Percentiles rank a stretch among this genome's conserved stretches.
phyloP scores from a whole-genome alignment of 805 yeast species.

The Metschnikowia lachancei region DNA sequence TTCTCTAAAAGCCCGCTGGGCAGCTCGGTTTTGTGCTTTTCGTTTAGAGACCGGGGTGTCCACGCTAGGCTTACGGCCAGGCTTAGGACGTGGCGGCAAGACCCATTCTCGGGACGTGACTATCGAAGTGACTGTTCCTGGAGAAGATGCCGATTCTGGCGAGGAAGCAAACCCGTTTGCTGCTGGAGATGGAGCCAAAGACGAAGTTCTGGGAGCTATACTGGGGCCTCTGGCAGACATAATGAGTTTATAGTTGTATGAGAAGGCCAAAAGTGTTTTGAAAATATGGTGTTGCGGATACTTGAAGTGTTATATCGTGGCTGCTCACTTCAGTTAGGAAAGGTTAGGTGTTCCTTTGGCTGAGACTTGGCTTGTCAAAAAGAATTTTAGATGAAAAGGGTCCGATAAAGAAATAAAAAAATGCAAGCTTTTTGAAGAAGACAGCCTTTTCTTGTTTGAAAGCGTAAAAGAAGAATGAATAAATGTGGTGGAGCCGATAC shows the following conservation, averaged over 20 bases:
- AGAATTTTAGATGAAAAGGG: background rate
- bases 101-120: conserved; percentile 60
- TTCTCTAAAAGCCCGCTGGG: conserved; percentile 87
- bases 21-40: conserved; percentile 91
- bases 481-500: background rate
- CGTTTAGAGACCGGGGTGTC: conserved; percentile 84
- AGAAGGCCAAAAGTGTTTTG: no score
- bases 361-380: background rate
- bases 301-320: no score
- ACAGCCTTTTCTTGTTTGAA: background rate
- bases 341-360: background rate
- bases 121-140: conserved; percentile 41
- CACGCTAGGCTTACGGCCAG: conserved; percentile 58
- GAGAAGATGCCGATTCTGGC: conserved; percentile 19
- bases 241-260: background rate
- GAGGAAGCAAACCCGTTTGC: conserved; percentile 16
- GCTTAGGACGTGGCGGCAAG: conserved; percentile 60
- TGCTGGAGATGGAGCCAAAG: conserved; percentile 19
- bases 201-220: conserved; percentile 21
- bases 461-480: background rate
- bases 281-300: no score
- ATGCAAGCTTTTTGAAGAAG: background rate
- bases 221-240: conserved; percentile 19
- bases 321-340: no score
- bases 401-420: background rate